Base-by-base conservation (phyloP, 371 early-diverging fungal species). In the Circinella minor region DNA sequence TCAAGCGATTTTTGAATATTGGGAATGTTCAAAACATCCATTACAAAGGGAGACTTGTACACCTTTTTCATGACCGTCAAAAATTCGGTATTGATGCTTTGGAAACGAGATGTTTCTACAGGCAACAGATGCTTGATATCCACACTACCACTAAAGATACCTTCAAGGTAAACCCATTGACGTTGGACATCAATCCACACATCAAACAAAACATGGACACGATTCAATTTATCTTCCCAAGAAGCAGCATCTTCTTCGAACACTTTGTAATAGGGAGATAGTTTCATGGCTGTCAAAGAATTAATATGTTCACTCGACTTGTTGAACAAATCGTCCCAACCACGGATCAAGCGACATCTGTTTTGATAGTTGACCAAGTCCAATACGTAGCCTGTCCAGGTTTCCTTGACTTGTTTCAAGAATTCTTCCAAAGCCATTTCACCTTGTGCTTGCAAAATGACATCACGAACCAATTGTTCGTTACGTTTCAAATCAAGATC, bases 161-260 rank as follows among this genome's bases (percentile, higher is more conserved):
- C 99, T 77, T 99, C 98, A 51, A 99, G 84, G 72, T 99, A 98
- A 11, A 99, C 98, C 98, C 98, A 99, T 80, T 98, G 99, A 47
- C 99, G 92, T 82, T 99, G 99, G 36, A 99, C 99, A 78, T 99
- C 99, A 59, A 98, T 96, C 99, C 98, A 99, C 17, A 97, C 94
- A 85, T 99, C 98, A 74, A 99, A 97, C 60, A 99, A 86, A 39
- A 95, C 89, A 76, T 98, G 97, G 36, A 98, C 88, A 17, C 96
- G 90, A 77, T 95, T 98, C 72, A 99, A 83, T 77, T 96, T 96
- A 67, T 98, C 97, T 78, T 98, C 98, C 98, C 99, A 97, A 17
- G 90, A 76, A 1, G 89, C 77, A 1, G 98, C 98, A 67, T 98
- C 98, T 74, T 98, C 98, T 77, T 99, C 98, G 81, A 99, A 99